Conservation (phyloP, 441 rosid species). For the Corymbia calophylla region DNA sequence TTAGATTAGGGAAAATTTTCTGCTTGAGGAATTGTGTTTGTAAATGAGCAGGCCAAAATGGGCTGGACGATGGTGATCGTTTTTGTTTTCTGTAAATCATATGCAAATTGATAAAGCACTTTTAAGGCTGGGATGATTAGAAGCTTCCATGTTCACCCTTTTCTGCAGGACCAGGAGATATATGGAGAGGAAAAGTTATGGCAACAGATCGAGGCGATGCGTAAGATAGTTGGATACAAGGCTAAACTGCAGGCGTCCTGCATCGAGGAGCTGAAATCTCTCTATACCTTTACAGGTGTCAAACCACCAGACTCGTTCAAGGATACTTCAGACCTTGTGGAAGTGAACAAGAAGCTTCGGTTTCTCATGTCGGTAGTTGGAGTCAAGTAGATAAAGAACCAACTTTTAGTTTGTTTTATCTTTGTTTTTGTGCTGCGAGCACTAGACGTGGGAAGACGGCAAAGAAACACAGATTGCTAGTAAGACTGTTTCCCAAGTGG, state of each 20-base stretch:
- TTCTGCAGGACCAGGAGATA: conserved; percentile 14
- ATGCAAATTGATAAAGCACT: neutral
- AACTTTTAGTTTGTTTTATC: neutral
- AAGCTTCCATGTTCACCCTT: neutral
- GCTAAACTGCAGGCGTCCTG: conserved; percentile 26
- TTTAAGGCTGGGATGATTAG: neutral
- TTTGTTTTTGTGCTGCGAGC: neutral
- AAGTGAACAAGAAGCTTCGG: conserved; percentile 39
- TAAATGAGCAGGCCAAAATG: neutral
- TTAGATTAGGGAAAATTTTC: neutral
- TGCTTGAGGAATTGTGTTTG: neutral
- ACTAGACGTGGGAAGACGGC: neutral
- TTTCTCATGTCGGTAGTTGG: conserved; percentile 79
- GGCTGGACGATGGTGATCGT: neutral
- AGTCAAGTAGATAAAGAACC: conserved; percentile 37
- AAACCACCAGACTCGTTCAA: conserved; percentile 45
- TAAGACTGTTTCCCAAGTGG: too few relatives aligned
- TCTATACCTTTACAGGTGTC: conserved; percentile 64
- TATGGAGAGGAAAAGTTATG: conserved; percentile 43
- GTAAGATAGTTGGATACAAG: conserved; percentile 51
- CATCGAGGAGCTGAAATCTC: conserved; percentile 54
- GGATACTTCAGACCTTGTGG: conserved; percentile 29
- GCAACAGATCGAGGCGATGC: conserved; percentile 52
- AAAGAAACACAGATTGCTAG: neutral
- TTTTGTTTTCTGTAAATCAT: neutral